phyloP scores from a whole-genome alignment of 129 eudicot species.

The Artemisia argyi region DNA sequence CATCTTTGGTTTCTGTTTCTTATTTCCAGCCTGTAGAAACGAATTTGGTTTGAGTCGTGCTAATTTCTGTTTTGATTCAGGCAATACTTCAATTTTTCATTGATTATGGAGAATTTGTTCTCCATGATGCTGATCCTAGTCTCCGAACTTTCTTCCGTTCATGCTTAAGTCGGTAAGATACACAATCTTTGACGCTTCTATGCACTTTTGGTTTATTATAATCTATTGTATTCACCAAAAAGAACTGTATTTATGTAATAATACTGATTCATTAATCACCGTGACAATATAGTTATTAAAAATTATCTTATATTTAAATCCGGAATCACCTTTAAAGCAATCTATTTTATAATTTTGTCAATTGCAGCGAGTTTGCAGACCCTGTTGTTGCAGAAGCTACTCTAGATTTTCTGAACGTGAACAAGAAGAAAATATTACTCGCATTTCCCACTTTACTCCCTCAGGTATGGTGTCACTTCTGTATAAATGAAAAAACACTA shows the following conservation, averaged over 20 bases:
- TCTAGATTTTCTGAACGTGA: slow-evolving; percentile 64
- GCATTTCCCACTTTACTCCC: slow-evolving; percentile 82
- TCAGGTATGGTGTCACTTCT: slow-evolving; percentile 46
- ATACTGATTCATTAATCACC: too few species aligned
- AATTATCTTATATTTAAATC: background rate
- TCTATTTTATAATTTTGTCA: slow-evolving; percentile 12
- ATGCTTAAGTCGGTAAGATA: slow-evolving; percentile 88
- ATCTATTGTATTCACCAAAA: background rate
- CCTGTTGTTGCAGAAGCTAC: slow-evolving; percentile 89
- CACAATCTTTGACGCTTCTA: background rate
- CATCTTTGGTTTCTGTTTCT: too few species aligned
- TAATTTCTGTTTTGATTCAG: slow-evolving; percentile 35
- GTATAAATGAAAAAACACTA: background rate
- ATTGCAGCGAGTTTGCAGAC: slow-evolving; percentile 97
- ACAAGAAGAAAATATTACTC: slow-evolving; percentile 59
- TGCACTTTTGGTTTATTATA: background rate
- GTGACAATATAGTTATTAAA: too few species aligned
- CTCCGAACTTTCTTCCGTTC: slow-evolving; percentile 73
- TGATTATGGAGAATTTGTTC: slow-evolving; percentile 79
- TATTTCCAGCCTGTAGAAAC: too few species aligned
- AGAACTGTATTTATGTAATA: background rate
- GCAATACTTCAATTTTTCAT: slow-evolving; percentile 86
- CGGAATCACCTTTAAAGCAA: background rate
- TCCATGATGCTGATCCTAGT: slow-evolving; percentile 97
- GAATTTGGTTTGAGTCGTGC: too few species aligned